Evolutionary conservation across 345 rosid genomes (phyloP), one percentile per base, ranked within the genome.

Genomic region (Salix arbutifolia): DNA sequence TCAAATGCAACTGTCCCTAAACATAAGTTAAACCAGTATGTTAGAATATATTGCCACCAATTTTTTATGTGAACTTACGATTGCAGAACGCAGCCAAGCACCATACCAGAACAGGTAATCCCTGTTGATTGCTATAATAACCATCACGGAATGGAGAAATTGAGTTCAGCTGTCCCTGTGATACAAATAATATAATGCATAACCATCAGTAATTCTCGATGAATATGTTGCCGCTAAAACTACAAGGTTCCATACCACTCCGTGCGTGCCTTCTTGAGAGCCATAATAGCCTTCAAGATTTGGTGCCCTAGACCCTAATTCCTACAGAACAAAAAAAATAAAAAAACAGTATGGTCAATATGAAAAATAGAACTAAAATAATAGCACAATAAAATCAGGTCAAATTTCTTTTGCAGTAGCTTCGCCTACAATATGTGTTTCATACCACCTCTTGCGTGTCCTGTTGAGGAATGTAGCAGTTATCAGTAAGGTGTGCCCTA

Each of bases 401-500:
- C 37, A 65, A 73, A 37, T n/a, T 61, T 65, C 21, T 66, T 44
- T 40, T 46, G 40, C 61, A 52, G 7, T 31, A 76, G 4, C 17
- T 77, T 42, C 19, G 26, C 37, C 70, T 12, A 65, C 52, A 31
- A 53, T 74, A 50, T 53, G 23, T 23, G 46, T 65, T 67, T 10
- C 78, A 50, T 78, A 87, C 89, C 81, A 78, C 76, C 61, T 65
- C 86, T 71, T 74, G 87, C 79, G 83, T 77, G 74, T 80, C 86
- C 80, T 77, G 84, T 65, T 82, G 90, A 64, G 90, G 83, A 80
- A 82, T 76, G 74, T 86, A 86, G 83, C 82, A 80, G 66, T 85
- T 79, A 42, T 81, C 85, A 72, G 78, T 77, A 25, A 44, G 52
- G 48, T 74, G 86, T 23, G 86, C 79, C 77, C 89, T 85, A 62